These are phyloP conservation scores for Pleurotus tuoliensis DNA, from an alignment of 768 basidiomycete genomes.

Conservation along the genomic window DNA sequence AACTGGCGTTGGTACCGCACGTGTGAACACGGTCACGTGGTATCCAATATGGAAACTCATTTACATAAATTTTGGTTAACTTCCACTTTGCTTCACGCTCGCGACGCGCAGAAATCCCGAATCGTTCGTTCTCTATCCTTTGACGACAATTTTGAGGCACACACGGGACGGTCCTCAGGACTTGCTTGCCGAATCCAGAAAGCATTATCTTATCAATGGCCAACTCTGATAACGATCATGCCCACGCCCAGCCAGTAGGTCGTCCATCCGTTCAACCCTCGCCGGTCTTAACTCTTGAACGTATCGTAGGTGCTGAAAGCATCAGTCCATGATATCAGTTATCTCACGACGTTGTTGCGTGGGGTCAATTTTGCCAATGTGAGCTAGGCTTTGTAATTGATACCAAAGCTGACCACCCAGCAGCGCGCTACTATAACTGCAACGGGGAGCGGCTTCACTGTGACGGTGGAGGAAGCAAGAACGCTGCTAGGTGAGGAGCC, in stretches of 20 bases:
- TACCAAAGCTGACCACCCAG: slow-evolving; percentile 8
- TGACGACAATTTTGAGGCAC: too few relatives aligned
- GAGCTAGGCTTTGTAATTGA: slow-evolving; percentile 20
- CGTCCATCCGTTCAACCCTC: background rate
- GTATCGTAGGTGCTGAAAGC: slow-evolving; percentile 55
- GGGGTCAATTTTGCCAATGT: slow-evolving; percentile 83
- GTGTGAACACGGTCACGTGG: too few relatives aligned
- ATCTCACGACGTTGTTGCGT: slow-evolving; percentile 72
- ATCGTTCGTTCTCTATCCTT: too few relatives aligned
- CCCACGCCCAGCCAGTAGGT: background rate
- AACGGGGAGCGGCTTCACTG: slow-evolving; percentile 63
- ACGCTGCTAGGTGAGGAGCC: slow-evolving; percentile 64
- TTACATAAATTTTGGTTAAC: too few relatives aligned
- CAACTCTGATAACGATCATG: background rate
- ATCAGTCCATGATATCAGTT: slow-evolving; percentile 78
- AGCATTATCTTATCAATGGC: background rate
- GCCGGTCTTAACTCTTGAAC: background rate
- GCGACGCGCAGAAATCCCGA: too few relatives aligned
- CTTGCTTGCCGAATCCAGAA: too few relatives aligned
- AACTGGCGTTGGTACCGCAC: too few relatives aligned
- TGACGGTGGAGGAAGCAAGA: slow-evolving; percentile 83
- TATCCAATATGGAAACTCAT: too few relatives aligned
- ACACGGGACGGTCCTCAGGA: too few relatives aligned
- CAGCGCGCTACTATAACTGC: slow-evolving; percentile 76
- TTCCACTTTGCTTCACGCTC: too few relatives aligned